These are phyloP conservation scores for Chalciporus piperatoides DNA, from an alignment of 1,284 basidiomycete species.

Conservation along the genomic window DNA sequence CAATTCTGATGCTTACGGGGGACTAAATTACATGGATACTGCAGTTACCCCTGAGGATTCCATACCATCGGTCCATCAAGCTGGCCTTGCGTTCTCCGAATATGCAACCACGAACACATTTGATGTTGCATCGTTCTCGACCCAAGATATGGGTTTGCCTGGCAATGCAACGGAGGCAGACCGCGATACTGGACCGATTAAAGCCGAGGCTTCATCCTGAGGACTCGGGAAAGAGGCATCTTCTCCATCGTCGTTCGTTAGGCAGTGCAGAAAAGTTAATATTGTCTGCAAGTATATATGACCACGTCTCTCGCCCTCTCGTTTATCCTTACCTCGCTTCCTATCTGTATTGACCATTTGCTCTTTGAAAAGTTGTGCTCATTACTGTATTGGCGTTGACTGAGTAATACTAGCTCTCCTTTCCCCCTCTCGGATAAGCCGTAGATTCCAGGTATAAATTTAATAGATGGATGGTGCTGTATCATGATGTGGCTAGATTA, in stretches of 20 bases:
- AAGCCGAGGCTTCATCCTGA: slow-evolving; percentile 42
- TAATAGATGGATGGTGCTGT: slow-evolving; percentile 13
- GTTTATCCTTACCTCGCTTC: slow-evolving; percentile 38
- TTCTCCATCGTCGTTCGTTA: slow-evolving; percentile 22
- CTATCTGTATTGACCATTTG: slow-evolving; percentile 33
- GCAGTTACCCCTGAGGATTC: slow-evolving; percentile 58
- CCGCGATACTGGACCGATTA: slow-evolving; percentile 43
- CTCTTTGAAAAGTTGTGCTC: slow-evolving; percentile 31
- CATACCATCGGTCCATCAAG: slow-evolving; percentile 49
- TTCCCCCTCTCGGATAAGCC: slow-evolving; percentile 10
- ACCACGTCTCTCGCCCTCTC: slow-evolving; percentile 28
- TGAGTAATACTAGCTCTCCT: slow-evolving; percentile 32
- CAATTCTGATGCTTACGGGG: slow-evolving; percentile 61
- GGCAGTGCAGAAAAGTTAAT: slow-evolving; percentile 32
- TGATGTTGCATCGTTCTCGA: slow-evolving; percentile 60
- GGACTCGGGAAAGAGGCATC: slow-evolving; percentile 10
- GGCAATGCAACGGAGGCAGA: slow-evolving; percentile 54
- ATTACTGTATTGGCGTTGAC: slow-evolving; percentile 31
- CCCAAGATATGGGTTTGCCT: slow-evolving; percentile 62
- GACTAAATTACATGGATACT: slow-evolving; percentile 73
- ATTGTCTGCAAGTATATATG: slow-evolving; percentile 34
- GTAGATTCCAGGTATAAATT: slow-evolving; percentile 19
- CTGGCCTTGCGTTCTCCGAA: slow-evolving; percentile 62
- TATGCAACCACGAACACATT: slow-evolving; percentile 60
- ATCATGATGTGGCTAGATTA: slow-evolving; percentile 24